Base-by-base conservation (phyloP, 1,284 basidiomycete genomes). In the Taiwanofungus camphoratus region DNA sequence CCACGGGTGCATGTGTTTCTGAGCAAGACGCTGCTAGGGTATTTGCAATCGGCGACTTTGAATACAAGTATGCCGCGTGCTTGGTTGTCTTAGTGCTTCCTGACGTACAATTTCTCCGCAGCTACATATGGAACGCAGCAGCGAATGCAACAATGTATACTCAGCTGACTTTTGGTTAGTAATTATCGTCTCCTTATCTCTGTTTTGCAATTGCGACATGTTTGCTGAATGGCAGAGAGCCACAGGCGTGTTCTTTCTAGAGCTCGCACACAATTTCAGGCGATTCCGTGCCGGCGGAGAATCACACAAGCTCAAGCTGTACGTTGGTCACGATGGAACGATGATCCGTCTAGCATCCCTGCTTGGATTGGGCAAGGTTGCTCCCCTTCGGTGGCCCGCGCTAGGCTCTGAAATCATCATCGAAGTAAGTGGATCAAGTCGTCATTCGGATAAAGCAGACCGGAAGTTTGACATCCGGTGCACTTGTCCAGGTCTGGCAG, bases 61-160 rank as follows among this genome's bases (percentile, higher is more conserved):
- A 76, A 50, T 76, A 76, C 60, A 68, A 76, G 73, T 73, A 36
- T 27, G 67, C 60, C 6, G 2, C 20, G 20, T 19, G 13, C 31
- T 20, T 24, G 19, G n/a, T 21, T 30, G 15, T 41, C 39, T 33
- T 33, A 32, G 29, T n/a, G 20, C 21, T 13, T 9, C 9, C n/a
- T 22, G 29, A n/a, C 4, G 21, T 33, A 36, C 9, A 27, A 41
- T 24, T 5, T n/a, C 20, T 41, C 26, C 19, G 20, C 42, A 76
- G 74, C 46, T 76, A 76, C 54, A 73, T 76, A 49, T 76, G 71
- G 70, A 74, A 73, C 50, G 48, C 67, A 2, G 68, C 68, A 3
- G 51, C 63, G 44, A 71, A 73, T 40, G 59, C 74, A 3, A 65
- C 68, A 1, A 56, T 44, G 0, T 76, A 76, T 46, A 69, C 60